Base-by-base conservation (phyloP, 2,329 filamentous ascomycete genomes). In the Nannizziopsis barbatae region DNA sequence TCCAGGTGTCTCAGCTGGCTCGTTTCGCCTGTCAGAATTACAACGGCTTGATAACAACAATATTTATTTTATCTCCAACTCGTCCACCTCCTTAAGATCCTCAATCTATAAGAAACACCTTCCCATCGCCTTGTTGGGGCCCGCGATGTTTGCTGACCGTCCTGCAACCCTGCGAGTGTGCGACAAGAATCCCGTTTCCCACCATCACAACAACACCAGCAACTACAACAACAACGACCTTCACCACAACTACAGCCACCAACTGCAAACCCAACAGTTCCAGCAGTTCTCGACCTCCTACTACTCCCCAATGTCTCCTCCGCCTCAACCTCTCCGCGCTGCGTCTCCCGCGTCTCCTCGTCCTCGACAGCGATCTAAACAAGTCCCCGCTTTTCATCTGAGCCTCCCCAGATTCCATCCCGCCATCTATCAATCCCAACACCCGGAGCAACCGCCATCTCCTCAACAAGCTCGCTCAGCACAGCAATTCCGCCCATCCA, bases 331-430 rank as follows among this genome's bases (percentile, higher is more conserved):
- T 14, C 45, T 57, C 8, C 62, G 60, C 33, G 55, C 64, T 32
- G 56, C 37, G 15, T 51, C 51, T 38, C 46, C 50, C 27, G 41
- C 51, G 22, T 44, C 47, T 35, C 37, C 49, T 33, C 47, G 46
- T 20, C 44, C 39, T 33, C 50, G 38, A 45, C 45, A 36, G n/a
- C 43, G 45, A 40, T 55, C 32, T 3, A 55, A 51, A 36, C 51
- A 49, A 12, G 14, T 43, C 6, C 52, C 55, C 30, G 51, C 55
- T 36, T 53, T 58, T 39, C 61, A 68, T 41, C 62, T 71, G 39
- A 66, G 55, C 41, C 58, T 72, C 14, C 69, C 69, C n/a, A 64
- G 68, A 22, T 71, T 69, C 53, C 69, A 72, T 55, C 69, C 70
- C 1, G 64, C 68, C 8, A 65, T 69, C 49, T 72, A 70, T 51